These are phyloP conservation scores for Talaromyces adpressus DNA, from an alignment of 495 filamentous ascomycete genomes.

Conservation along the genomic window DNA sequence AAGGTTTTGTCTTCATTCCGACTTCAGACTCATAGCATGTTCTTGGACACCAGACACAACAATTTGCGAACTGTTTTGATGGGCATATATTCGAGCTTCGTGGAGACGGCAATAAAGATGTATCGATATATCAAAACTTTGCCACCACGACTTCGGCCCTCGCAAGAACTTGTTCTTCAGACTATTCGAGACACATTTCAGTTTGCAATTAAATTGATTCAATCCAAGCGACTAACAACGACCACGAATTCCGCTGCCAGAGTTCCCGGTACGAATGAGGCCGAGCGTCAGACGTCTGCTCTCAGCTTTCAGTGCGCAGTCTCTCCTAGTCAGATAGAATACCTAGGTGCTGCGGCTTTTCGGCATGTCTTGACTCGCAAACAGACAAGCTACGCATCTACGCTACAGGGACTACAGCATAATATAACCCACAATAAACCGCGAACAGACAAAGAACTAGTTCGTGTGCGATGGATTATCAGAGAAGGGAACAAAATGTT, in stretches of 20 bases:
- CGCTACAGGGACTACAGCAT: conserved; percentile 56
- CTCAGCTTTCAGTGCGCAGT: conserved; percentile 49
- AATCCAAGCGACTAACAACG: conserved; percentile 46
- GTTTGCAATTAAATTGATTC: conserved; percentile 58
- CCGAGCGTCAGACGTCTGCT: not conserved
- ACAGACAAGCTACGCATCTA: conserved; percentile 56
- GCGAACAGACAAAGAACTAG: conserved; percentile 19
- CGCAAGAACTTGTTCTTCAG: conserved; percentile 47
- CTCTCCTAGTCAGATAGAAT: conserved; percentile 58
- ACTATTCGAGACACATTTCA: conserved; percentile 61
- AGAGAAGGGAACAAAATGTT: conserved; percentile 27
- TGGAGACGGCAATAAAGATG: conserved; percentile 74
- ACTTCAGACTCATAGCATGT: conserved; percentile 81
- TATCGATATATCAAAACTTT: conserved; percentile 70
- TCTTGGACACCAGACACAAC: conserved; percentile 81
- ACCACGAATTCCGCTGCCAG: conserved; percentile 10
- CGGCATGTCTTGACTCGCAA: conserved; percentile 55
- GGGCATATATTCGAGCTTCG: conserved; percentile 69
- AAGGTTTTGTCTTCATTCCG: conserved; percentile 78
- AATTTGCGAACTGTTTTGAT: conserved; percentile 54
- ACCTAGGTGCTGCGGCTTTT: conserved; percentile 63
- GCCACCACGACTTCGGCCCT: conserved; percentile 44
- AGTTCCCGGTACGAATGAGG: not conserved
- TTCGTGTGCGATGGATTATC: conserved; percentile 25
- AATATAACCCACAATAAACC: conserved; percentile 28